Base-by-base conservation (phyloP, 2,329 filamentous ascomycete species). In the Colletotrichum lini region DNA sequence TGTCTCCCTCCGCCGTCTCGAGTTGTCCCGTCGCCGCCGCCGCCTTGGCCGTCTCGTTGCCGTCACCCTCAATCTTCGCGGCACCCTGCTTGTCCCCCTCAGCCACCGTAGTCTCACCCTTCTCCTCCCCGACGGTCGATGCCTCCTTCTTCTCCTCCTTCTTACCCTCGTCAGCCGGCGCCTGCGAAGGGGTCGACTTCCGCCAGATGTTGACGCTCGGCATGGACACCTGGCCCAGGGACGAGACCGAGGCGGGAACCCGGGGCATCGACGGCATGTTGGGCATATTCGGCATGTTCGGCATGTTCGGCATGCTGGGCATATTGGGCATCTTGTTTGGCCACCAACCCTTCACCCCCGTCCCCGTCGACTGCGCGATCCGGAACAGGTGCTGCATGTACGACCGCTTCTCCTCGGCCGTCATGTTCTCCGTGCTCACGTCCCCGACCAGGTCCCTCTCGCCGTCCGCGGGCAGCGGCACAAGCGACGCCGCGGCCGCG, bases 311-410 rank as follows among this genome's bases (percentile, higher is more conserved):
- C 68, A 79, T 76, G 49, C 75, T 79, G 4, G 80, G 78, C 42
- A 82, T 79, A 12, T 70, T 79, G 1, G 82, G 82, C 76, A 84
- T 79, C 74, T 82, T 86, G 62, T 90, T 80, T 4, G 86, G 86
- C 54, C 85, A 79, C 76, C 84, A 87, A 0, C 83, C 83, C 63
- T 81, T 83, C 4, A 86, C 79, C 1, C 80, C 85, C 0, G 83
- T 84, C 3, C 86, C 84, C 0, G 86, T 82, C 49, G 86, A 82
- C 70, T 87, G 84, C 0, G 86, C 86, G 4, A 88, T 80, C 1
- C 78, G 77, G 75, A 88, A 85, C 2, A 88, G 82, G 64, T 88
- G 84, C 35, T 83, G 81, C 75, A 88, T 80, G 74, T 88, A 88
- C 5, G 79, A 84, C 58, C 77, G 77, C 75, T 81, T 83, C 47